A percentile compares a stretch with the other conserved stretches of the same genome.
These are phyloP conservation scores for Taiozyma onychis DNA, from an alignment of 1,139 yeast species.

Conservation along the genomic window DNA sequence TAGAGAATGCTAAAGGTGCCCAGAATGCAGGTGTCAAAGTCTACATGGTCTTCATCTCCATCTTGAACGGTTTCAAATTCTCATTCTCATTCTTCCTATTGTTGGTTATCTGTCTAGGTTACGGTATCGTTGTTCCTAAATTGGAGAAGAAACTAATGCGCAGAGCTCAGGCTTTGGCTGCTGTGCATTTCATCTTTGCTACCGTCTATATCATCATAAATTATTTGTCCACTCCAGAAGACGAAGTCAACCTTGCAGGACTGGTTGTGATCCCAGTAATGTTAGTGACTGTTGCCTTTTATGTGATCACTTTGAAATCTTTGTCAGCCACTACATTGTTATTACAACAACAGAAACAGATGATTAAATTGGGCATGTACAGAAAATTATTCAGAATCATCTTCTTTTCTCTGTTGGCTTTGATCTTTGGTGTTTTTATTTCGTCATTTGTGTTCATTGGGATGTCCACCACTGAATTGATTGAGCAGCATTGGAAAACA, in stretches of 20 bases:
- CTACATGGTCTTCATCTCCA: conserved; percentile 71
- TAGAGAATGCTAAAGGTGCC: conserved; percentile 58
- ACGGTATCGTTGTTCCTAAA: conserved; percentile 88
- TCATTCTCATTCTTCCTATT: conserved; percentile 86
- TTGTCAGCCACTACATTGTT: conserved; percentile 69
- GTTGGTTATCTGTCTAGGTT: conserved; percentile 83
- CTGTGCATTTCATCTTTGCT: conserved; percentile 62
- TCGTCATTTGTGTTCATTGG: conserved; percentile 69
- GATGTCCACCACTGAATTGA: conserved; percentile 67
- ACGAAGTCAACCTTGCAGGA: conserved; percentile 31
- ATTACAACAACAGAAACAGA: conserved; percentile 81
- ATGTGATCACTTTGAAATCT: conserved; percentile 67
- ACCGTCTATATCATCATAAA: conserved; percentile 63
- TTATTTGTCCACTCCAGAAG: conserved; percentile 50
- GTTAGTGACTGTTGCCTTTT: conserved; percentile 64
- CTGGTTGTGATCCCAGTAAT: conserved; percentile 63
- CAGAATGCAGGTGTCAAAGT: conserved; percentile 57
- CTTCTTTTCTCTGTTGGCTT: conserved; percentile 53
- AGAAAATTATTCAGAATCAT: conserved; percentile 70
- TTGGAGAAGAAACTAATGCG: conserved; percentile 73
- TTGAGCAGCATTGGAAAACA: conserved; percentile 89
- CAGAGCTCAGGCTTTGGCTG: conserved; percentile 74
- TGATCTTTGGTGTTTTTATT: conserved; percentile 61
- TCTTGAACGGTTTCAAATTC: conserved; percentile 74
- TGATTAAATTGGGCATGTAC: conserved; percentile 86